A percentile compares a stretch with the other conserved stretches of the same genome.
phyloP scores from a whole-genome alignment of 148 eudicot species.

The Arctostaphylos glauca region DNA sequence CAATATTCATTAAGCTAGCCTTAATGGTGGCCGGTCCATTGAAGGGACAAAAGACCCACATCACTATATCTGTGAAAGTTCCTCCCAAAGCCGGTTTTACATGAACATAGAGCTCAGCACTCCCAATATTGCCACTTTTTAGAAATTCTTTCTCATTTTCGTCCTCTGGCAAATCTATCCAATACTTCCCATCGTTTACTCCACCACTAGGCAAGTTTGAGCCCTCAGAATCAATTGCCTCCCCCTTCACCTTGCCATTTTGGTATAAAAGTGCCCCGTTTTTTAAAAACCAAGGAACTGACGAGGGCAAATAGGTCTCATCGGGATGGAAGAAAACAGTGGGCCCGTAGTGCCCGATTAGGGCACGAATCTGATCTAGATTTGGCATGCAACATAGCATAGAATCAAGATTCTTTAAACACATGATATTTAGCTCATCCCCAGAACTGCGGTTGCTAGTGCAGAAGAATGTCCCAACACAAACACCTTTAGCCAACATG shows the following conservation, averaged over 20 bases:
- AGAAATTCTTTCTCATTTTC: constrained; percentile 40
- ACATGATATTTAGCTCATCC: constrained; percentile 48
- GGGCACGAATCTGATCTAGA: constrained; percentile 68
- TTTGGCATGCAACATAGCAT: constrained; percentile 69
- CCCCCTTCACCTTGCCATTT: constrained; percentile 45
- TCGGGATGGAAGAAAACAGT: constrained; percentile 84
- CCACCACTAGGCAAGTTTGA: constrained; percentile 73
- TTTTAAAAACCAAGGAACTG: constrained; percentile 87
- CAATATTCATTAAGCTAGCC: constrained; percentile 48
- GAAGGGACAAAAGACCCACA: constrained; percentile 97
- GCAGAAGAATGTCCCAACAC: constrained; percentile 82
- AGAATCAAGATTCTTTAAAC: constrained; percentile 66
- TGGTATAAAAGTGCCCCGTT: constrained; percentile 72
- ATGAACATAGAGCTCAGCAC: constrained; percentile 82
- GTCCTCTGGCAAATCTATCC: constrained; percentile 79
- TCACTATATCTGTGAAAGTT: constrained; percentile 80
- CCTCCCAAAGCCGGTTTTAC: constrained; percentile 94
- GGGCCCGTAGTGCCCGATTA: constrained; percentile 81
- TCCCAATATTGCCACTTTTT: constrained; percentile 66
- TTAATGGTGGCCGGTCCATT: constrained; percentile 85
- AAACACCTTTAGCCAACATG: constrained; percentile 59
- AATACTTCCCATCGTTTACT: constrained; percentile 62
- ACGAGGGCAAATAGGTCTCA: constrained; percentile 81
- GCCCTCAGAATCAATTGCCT: constrained; percentile 63
- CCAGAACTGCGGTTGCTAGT: constrained; percentile 33